Base-by-base conservation (phyloP, 768 basidiomycete species). In the Rhizopogon vesiculosus region DNA sequence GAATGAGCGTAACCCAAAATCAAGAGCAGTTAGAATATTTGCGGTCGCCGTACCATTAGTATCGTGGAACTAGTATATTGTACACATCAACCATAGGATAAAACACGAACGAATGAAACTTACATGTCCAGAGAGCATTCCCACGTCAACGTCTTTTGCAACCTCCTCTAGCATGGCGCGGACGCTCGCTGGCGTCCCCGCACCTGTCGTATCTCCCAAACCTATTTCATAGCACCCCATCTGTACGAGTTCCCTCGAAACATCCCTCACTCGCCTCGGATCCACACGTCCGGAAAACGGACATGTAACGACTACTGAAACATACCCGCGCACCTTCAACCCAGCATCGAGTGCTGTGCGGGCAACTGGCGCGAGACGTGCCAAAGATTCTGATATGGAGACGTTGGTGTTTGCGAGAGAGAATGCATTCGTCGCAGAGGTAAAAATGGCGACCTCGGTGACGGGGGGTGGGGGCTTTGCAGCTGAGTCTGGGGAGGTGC, bases 171-270 rank as follows among this genome's bases (percentile, higher is more conserved):
- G 72, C 74, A 98, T 82, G 59, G 76, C 73, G 6, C 76, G 70
- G 31, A 95, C 80, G 40, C 81, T 80, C 25, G 75, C 71, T 0
- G 94, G 92, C 45, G 86, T 89, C 2, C 89, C 95, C 45, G 84
- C 83, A 0, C 95, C 95, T 2, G 91, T 89, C 2, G 95, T 98
- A 67, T 98, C 96, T 0, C 93, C 93, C 19, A 98, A 72, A 62
- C 90, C 90, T 49, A 95, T 83, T 69, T 98, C 91, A 67, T 96
- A 96, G 66, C 93, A 96, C 0, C 95, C 95, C 90, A 97, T 94
- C 56, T 91, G 85, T 5, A 84, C 57, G 38, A 98, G 68, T 59
- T 81, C 84, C 59, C 80, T 80, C 0, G 91, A 75, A 22, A 96
- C 82, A 40, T 87, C 82, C 50, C 83, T 76, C 7, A 93, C 92